Evolutionary conservation across 257 asterid species (phyloP).

Genomic region (Thymus mandschuricus): DNA sequence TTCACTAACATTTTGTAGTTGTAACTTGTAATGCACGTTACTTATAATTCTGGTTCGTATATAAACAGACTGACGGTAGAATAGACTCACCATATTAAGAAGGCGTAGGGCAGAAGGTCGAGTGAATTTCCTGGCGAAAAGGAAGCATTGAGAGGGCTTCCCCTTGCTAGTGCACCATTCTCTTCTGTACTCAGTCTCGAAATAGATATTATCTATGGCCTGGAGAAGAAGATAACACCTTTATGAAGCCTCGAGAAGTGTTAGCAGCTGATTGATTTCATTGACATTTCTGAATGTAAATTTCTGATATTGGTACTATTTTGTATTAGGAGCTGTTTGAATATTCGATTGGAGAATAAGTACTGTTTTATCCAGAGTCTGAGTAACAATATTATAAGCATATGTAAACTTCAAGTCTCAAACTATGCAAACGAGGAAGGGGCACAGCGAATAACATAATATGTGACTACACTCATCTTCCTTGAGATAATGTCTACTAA

Average conservation of each 20-base stretch:
- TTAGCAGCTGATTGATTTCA: constrained; percentile 12
- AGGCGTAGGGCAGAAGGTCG: constrained; percentile 91
- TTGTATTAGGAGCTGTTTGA: not conserved
- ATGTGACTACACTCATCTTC: not conserved
- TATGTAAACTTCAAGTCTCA: not conserved
- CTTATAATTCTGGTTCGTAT: not conserved
- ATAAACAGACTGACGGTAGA: not conserved
- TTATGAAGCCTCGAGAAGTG: not conserved
- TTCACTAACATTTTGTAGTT: not conserved
- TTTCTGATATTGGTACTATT: not conserved
- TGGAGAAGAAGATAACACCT: constrained; percentile 31
- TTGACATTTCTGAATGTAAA: not conserved
- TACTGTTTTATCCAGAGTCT: not conserved
- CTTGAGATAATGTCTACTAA: not conserved
- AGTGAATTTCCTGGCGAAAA: constrained; percentile 88
- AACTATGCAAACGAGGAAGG: not conserved
- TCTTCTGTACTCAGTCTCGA: constrained; percentile 88
- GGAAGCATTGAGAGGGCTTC: constrained; percentile 91
- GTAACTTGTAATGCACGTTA: not conserved
- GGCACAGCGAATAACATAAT: not conserved
- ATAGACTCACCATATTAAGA: constrained; percentile 68
- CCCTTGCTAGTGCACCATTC: constrained; percentile 98
- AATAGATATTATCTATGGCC: constrained; percentile 82
- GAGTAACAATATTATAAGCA: not conserved
- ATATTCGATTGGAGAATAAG: not conserved